A percentile compares a stretch with the other conserved stretches of the same genome.
These are phyloP conservation scores for Microbotryum saponariae DNA, from an alignment of 1,284 basidiomycete genomes.

Conservation along the genomic window DNA sequence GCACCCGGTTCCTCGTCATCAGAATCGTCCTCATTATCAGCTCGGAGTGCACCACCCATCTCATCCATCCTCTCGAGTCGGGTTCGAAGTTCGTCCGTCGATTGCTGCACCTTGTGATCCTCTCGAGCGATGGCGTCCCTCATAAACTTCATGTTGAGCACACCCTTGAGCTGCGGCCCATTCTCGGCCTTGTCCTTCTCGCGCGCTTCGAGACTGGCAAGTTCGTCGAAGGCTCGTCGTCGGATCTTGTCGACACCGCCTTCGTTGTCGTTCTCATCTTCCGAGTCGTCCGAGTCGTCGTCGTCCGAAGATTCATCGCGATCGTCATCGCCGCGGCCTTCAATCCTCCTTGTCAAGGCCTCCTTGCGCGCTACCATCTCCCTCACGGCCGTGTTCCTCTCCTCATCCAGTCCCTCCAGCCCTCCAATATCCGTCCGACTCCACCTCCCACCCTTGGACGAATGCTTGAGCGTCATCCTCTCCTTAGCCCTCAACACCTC, in stretches of 20 bases:
- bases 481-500: slow-evolving; percentile 75
- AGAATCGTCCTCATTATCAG: slow-evolving; percentile 38
- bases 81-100: slow-evolving; percentile 60
- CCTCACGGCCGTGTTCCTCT: slow-evolving; percentile 46
- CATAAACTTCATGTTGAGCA: slow-evolving; percentile 95
- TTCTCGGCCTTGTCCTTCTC: slow-evolving; percentile 20
- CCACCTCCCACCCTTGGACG: slow-evolving; percentile 38
- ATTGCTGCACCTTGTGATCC: slow-evolving; percentile 52
- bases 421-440: slow-evolving; percentile 55
- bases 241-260: slow-evolving; percentile 31
- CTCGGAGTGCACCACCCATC: slow-evolving; percentile 24
- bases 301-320: slow-evolving; percentile 23
- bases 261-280: slow-evolving; percentile 16
- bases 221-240: slow-evolving; percentile 32
- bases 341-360: slow-evolving; percentile 60
- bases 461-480: slow-evolving; percentile 75
- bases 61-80: slow-evolving; percentile 54
- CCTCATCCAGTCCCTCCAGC: slow-evolving; percentile 41
- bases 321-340: slow-evolving; percentile 19
- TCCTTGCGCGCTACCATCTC: slow-evolving; percentile 72
- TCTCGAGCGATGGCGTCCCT: slow-evolving; percentile 70
- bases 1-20: slow-evolving; percentile 38
- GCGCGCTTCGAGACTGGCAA: slow-evolving; percentile 26
- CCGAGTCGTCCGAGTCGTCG: slow-evolving; percentile 27
- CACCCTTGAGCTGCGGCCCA: slow-evolving; percentile 53